phyloP scores from a whole-genome alignment of 139 green algal species.

The Edaphochlamys debaryana region DNA sequence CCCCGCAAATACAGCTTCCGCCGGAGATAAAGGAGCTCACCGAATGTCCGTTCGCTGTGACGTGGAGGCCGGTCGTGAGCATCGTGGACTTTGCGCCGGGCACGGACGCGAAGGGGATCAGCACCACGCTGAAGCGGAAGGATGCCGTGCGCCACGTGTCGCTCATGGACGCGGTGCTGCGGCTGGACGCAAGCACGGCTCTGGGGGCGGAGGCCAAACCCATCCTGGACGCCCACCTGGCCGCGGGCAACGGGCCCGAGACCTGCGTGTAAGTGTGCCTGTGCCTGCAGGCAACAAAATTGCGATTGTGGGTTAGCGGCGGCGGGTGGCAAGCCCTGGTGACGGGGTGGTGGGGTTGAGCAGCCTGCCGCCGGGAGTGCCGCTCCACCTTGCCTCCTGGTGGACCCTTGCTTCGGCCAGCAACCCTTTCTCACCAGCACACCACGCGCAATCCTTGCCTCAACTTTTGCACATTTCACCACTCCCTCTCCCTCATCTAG shows the following conservation, averaged over 20 bases:
- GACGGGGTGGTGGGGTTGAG: no score
- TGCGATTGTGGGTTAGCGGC: no score
- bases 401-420: no score
- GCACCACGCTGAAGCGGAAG: conserved; percentile 51
- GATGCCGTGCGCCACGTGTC: conserved; percentile 40
- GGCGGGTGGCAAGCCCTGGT: no score
- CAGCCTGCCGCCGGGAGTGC: no score
- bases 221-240: conserved; percentile 41
- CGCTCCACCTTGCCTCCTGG: no score
- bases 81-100: conserved; percentile 39
- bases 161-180: conserved; percentile 43
- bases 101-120: conserved; percentile 29
- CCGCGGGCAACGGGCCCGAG: conserved; percentile 31
- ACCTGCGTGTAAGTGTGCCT: conserved; percentile 41
- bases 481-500: no score
- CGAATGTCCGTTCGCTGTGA: conserved; percentile 54
- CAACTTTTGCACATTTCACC: no score
- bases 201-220: conserved; percentile 43
- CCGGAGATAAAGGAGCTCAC: conserved; percentile 44
- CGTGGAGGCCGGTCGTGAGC: conserved; percentile 53
- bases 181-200: conserved; percentile 38
- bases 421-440: no score
- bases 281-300: no score
- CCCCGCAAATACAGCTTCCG: conserved; percentile 56
- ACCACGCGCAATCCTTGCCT: no score